Evolutionary conservation across 2,329 filamentous ascomycete genomes (phyloP), one percentile per base, ranked within the genome.

Genomic region (Claviceps paspali): DNA sequence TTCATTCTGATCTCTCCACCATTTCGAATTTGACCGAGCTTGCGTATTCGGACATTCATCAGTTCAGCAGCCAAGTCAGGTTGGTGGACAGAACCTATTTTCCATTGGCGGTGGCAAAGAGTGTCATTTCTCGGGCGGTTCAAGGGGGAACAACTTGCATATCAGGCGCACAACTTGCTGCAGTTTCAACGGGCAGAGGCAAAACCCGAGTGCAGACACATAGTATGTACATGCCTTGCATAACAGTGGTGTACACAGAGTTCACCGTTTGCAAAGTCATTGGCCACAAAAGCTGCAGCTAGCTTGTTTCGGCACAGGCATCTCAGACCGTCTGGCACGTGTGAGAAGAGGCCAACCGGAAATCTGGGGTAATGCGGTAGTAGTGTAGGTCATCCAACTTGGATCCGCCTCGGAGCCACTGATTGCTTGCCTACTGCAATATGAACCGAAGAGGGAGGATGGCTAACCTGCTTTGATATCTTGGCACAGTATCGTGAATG

Each of bases 361-460:
- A 33, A 38, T 38, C 36, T 12, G 36, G 30, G 29, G 30, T 38
- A 38, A 27, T 27, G 24, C 21, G 21, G 29, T 31, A 12, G 35
- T 30, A 11, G 24, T 14, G 28, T 31, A n/a, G 12, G 26, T n/a
- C 12, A 7, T 7, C n/a, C 5, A 12, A 12, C n/a, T 11, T 6
- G 2, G 3, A 4, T 7, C 4, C 4, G 22, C 14, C 33, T 28
- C 8, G 27, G 10, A 6, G 27, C n/a, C 6, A 28, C 3, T 4
- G 11, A 14, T 28, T 28, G 27, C 27, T 15, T 11, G 17, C 15
- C 29, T 21, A 10, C 12, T 33, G 21, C 21, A 17, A 11, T 26
- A 11, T 23, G 32, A 33, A 14, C 32, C 32, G 11, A 18, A 33
- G 22, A 24, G 15, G 32, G 22, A 29, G 8, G 21, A 5, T 23